Evolutionary conservation across 768 basidiomycete genomes (phyloP), one percentile per base, ranked within the genome.

Genomic region (Dioszegia crocea): DNA sequence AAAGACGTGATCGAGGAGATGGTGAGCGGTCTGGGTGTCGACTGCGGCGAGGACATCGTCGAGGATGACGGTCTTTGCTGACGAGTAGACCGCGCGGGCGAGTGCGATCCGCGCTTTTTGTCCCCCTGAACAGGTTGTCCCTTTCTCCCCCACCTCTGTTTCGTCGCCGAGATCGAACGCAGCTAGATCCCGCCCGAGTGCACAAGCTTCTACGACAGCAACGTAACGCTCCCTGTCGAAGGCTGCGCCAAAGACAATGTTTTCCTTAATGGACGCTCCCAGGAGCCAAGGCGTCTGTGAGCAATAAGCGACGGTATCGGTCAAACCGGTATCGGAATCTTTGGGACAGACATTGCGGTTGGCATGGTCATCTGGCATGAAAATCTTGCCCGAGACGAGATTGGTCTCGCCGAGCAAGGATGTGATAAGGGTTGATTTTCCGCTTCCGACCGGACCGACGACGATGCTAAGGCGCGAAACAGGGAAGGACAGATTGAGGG

Each of bases 81-180:
- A 53, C 14, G 71, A 74, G 58, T 76, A 76, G 2, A 76, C n/a
- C 1, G 75, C 75, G 41, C 75, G 51, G 21, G 75, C 75, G 0
- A 76, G 59, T 17, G 75, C 73, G 29, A 76, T 73, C 23, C 75
- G 60, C 10, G 75, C 75, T 63, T 71, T 68, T 39, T 67, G 68
- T 38, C 68, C 67, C 14, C 70, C 66, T 10, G 66, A 67, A 41
- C 75, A 76, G 1, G 70, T 74, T 10, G 73, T 76, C 17, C 73
- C 75, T 47, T 76, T 75, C 46, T 76, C 75, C 9, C 74, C 75
- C 0, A 76, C 75, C 57, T 74, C 66, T 5, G 75, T 76, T 17
- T 65, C 61, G 40, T 76, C 75, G 3, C 71, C 71, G 11, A 86
- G 84, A 50, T 86, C 84, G 43, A 73, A 74, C 31, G 74, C 74